Percentiles rank a stretch among this genome's conserved stretches.
Evolutionary conservation across 768 basidiomycete species (phyloP).

Genomic region (Kwoniella newhampshirensis): DNA sequence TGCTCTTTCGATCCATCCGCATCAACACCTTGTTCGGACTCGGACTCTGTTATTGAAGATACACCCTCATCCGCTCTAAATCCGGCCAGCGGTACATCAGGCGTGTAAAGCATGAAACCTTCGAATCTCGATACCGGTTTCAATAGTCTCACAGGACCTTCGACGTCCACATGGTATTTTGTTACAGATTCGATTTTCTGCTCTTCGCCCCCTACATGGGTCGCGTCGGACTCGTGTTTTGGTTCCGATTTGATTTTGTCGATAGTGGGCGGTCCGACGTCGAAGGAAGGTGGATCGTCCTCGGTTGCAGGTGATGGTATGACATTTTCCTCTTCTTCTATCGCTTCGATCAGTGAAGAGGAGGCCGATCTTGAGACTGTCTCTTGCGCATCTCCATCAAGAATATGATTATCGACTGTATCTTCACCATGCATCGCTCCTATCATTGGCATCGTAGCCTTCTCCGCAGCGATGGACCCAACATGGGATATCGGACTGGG

Average conservation of each 20-base stretch:
- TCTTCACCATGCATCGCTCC: too few species aligned
- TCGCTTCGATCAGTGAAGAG: background rate
- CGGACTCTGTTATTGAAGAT: too few species aligned
- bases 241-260: background rate
- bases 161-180: background rate
- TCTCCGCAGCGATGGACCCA: too few species aligned
- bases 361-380: too few species aligned
- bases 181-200: background rate
- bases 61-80: constrained; percentile 29
- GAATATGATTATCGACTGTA: background rate
- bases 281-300: constrained; percentile 37
- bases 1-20: background rate
- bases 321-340: constrained; percentile 9
- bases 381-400: background rate
- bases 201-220: background rate
- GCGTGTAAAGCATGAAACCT: constrained; percentile 42
- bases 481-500: too few species aligned
- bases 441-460: too few species aligned
- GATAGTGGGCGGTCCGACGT: constrained; percentile 5
- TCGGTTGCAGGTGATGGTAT: constrained; percentile 47
- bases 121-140: constrained; percentile 31
- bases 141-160: constrained; percentile 25
- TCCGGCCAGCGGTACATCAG: constrained; percentile 41
- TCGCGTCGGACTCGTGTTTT: background rate
- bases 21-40: too few species aligned